Evolutionary conservation across 305 asterid species (phyloP).

Genomic region (Ajuga reptans): DNA sequence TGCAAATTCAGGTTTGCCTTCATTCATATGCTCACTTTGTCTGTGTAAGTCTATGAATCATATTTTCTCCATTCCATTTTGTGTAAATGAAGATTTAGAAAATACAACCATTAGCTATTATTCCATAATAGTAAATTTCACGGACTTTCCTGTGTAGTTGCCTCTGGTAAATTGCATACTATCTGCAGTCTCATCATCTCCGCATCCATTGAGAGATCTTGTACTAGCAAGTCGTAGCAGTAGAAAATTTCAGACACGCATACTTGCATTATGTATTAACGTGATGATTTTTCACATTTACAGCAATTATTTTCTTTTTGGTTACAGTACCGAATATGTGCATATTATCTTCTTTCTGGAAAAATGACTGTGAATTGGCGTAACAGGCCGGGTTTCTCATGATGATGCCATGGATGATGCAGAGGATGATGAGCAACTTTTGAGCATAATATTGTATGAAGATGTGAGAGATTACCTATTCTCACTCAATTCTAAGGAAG

Average conservation of each 20-base stretch:
- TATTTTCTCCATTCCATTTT: neutral
- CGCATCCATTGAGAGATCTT: neutral
- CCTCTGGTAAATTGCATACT: neutral
- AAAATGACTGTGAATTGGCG: constrained; percentile 25
- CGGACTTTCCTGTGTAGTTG: neutral
- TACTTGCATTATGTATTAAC: neutral
- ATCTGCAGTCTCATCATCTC: neutral
- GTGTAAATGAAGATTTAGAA: neutral
- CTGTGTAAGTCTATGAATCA: neutral
- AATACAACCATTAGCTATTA: neutral
- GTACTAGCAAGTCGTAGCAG: neutral
- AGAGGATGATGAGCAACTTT: constrained; percentile 70
- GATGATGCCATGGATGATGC: constrained; percentile 37
- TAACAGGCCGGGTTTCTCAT: constrained; percentile 37
- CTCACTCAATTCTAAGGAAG: constrained; percentile 78
- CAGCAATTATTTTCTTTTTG: neutral
- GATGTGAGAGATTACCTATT: constrained; percentile 80
- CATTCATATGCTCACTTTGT: constrained; percentile 8
- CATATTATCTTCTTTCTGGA: constrained; percentile 1
- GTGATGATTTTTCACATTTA: neutral
- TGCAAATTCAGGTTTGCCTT: constrained; percentile 48
- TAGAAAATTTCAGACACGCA: neutral
- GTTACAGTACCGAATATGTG: neutral
- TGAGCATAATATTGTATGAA: constrained; percentile 65
- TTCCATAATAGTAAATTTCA: neutral